These are phyloP conservation scores for Rhinocladiella mackenziei DNA, from an alignment of 2,329 filamentous ascomycete species.

Conservation along the genomic window DNA sequence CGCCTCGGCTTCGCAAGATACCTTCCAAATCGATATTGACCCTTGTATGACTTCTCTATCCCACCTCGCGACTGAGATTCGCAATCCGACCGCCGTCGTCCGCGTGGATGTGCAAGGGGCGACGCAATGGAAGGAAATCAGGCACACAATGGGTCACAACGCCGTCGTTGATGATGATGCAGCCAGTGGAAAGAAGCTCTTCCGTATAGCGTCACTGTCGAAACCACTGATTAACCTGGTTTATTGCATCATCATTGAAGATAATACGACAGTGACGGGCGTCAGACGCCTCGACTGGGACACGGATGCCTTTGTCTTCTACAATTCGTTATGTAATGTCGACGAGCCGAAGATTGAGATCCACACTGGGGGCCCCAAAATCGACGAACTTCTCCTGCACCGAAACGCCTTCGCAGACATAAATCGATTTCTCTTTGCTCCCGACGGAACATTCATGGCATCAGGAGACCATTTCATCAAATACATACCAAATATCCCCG, in stretches of 20 bases:
- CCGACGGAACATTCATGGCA: conserved; percentile 2
- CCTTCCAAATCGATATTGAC: background rate
- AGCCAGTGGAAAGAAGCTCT: background rate
- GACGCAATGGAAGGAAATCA: background rate
- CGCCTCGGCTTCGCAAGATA: background rate
- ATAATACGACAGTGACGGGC: too few species aligned
- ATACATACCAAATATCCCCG: background rate
- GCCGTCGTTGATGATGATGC: background rate
- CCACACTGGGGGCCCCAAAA: conserved; percentile 5
- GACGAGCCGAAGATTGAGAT: background rate
- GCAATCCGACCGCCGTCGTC: background rate
- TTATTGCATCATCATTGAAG: background rate
- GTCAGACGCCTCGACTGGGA: background rate
- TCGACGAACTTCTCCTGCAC: background rate
- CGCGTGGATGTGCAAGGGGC: background rate
- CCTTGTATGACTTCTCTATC: background rate
- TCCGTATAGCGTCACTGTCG: background rate
- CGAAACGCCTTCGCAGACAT: conserved; percentile 1
- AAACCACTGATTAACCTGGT: background rate
- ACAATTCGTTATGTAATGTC: background rate
- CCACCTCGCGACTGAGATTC: background rate
- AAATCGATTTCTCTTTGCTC: conserved; percentile 3
- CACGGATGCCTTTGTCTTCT: background rate
- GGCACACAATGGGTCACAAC: background rate
- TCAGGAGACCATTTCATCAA: background rate